These are phyloP conservation scores for Hypoxylon lienhwacheense DNA, from an alignment of 495 filamentous ascomycete species.

Conservation along the genomic window DNA sequence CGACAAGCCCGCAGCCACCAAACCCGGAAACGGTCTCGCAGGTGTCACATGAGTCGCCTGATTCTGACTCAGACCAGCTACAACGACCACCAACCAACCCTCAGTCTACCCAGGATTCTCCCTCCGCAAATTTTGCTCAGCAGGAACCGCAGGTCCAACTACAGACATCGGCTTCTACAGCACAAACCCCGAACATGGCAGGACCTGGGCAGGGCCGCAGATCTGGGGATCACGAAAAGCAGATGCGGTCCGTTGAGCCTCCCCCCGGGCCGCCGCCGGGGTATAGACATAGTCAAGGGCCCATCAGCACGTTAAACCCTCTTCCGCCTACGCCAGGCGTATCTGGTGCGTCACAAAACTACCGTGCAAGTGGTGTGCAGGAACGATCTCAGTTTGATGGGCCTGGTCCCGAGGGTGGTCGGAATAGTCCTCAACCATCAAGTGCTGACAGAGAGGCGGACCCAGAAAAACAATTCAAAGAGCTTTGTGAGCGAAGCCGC, in stretches of 20 bases:
- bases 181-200: conserved; percentile 48
- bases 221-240: conserved; percentile 49
- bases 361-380: conserved; percentile 42
- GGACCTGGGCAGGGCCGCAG: conserved; percentile 48
- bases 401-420: conserved; percentile 51
- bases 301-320: conserved; percentile 44
- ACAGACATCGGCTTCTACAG: conserved; percentile 31
- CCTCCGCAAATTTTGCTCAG: conserved; percentile 40
- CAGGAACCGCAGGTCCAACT: conserved; percentile 44
- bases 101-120: conserved; percentile 45
- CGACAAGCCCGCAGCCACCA: conserved; percentile 44
- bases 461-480: conserved; percentile 59
- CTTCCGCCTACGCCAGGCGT: conserved; percentile 46
- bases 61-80: conserved; percentile 45
- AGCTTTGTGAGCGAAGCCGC: conserved; percentile 61
- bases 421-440: conserved; percentile 62
- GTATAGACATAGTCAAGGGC: conserved; percentile 53
- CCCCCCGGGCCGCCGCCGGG: conserved; percentile 52
- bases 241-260: conserved; percentile 46
- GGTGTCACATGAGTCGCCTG: conserved; percentile 63
- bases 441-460: conserved; percentile 57
- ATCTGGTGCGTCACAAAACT: conserved; percentile 37
- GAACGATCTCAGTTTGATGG: conserved; percentile 47
- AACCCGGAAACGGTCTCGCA: conserved; percentile 60
- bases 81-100: conserved; percentile 38